Evolutionary conservation across 306 rosid genomes (phyloP).

Genomic region (Citrullus colocynthis): DNA sequence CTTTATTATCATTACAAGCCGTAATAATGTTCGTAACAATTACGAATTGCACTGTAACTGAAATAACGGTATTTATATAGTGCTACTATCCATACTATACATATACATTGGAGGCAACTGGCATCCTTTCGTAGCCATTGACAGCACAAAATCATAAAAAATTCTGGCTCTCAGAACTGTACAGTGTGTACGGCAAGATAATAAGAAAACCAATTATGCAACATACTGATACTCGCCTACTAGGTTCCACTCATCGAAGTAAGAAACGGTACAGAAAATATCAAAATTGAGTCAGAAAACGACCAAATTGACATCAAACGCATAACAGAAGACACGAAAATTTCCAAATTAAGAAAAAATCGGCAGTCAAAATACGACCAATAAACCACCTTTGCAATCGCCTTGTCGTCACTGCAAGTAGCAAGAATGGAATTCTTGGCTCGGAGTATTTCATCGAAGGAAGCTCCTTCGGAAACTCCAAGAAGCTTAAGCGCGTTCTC

Average conservation of each 20-base stretch:
- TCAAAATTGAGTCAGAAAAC: background rate
- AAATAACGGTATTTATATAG: background rate
- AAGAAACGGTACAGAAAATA: background rate
- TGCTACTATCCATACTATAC: background rate
- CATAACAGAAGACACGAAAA: background rate
- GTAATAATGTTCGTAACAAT: background rate
- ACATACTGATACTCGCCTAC: background rate
- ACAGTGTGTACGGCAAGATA: too few species aligned
- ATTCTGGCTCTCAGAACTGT: too few species aligned
- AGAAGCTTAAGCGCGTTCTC: slow-evolving; percentile 88
- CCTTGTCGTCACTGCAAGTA: slow-evolving; percentile 60
- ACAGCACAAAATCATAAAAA: too few species aligned
- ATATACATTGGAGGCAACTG: background rate
- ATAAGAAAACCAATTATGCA: background rate
- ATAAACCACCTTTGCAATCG: slow-evolving; percentile 7
- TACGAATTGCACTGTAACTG: background rate
- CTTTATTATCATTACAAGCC: background rate
- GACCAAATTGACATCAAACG: background rate
- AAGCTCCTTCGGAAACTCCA: slow-evolving; percentile 86
- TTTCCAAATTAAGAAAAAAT: background rate
- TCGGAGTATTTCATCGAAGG: slow-evolving; percentile 92
- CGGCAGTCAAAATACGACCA: background rate
- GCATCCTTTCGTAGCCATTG: too few species aligned
- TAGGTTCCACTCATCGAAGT: background rate
- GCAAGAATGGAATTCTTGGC: slow-evolving; percentile 75